phyloP scores from a whole-genome alignment of 2,329 filamentous ascomycete genomes.

The Penicillium nordicum region DNA sequence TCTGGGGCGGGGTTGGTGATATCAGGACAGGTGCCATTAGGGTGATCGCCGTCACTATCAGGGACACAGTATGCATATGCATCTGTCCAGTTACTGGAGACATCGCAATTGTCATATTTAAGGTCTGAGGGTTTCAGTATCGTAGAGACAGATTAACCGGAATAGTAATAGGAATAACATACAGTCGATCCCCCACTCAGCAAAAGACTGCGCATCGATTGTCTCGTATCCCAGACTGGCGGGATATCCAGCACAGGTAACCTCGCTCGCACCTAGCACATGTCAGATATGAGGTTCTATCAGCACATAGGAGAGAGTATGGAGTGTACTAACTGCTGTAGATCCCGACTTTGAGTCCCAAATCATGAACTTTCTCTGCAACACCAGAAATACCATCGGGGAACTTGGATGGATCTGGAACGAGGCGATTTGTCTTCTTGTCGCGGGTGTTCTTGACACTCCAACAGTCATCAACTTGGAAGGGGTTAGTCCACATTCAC shows the following conservation, averaged over 20 bases:
- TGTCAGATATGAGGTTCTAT: not conserved
- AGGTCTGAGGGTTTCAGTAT: slow-evolving; percentile 39
- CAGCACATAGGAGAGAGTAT: accelerated
- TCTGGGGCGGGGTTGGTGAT: slow-evolving; percentile 39
- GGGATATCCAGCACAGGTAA: slow-evolving; percentile 56
- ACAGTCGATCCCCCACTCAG: slow-evolving; percentile 58
- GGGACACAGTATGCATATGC: slow-evolving; percentile 41
- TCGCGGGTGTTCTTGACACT: slow-evolving; percentile 45
- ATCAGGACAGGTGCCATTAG: slow-evolving; percentile 43
- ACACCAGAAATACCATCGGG: slow-evolving; percentile 56
- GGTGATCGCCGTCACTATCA: slow-evolving; percentile 34
- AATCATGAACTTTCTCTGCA: slow-evolving; percentile 52
- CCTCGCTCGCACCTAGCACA: slow-evolving; percentile 30
- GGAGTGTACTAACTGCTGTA: slow-evolving; percentile 48
- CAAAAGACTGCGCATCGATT: slow-evolving; percentile 57
- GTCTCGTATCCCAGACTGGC: slow-evolving; percentile 56
- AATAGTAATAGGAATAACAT: not conserved
- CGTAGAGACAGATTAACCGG: not conserved
- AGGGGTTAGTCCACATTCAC: not conserved
- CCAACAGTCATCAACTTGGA: slow-evolving; percentile 60
- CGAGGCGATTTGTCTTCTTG: slow-evolving; percentile 43
- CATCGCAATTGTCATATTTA: slow-evolving; percentile 58
- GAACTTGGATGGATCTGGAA: slow-evolving; percentile 52
- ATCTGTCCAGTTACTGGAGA: slow-evolving; percentile 40
- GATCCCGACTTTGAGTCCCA: slow-evolving; percentile 62